Evolutionary conservation across 768 basidiomycete species (phyloP), one percentile per base, ranked within the genome.

Genomic region (Pleurotus citrinopileatus): DNA sequence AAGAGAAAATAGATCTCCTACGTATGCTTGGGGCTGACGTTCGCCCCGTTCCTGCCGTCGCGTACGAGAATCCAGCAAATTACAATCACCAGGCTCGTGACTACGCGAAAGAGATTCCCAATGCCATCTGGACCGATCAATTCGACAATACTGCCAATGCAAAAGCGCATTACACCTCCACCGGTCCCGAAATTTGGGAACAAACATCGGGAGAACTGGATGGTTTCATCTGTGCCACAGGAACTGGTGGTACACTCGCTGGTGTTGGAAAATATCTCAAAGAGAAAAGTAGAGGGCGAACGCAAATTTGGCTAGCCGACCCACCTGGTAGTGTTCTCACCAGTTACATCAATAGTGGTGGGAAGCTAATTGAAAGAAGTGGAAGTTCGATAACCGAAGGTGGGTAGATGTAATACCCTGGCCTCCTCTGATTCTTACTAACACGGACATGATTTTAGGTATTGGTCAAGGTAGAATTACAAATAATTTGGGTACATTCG

Each of bases 21-120:
- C 86, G 87, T 52, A 96, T 99, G 96, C 82, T 99, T 20, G 97
- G 97, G 25, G 96, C 97, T 3, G 96, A 98, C 61, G 96, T 99
- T 28, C 78, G 91, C 63, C 91, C 97, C 28, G 97, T 99, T 1
- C 94, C 97, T 15, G 95, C 96, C 2, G 97, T 99, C 27, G 86
- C 97, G 9, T 98, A 90, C 67, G 94, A 98, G 63, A 86, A 99
- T 69, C 94, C 95, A 4, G 68, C 78, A 56, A 98, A 99, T 74
- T 99, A 98, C 77, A 99, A 99, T 69, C 97, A 98, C 73, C 94
- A 95, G 72, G 97, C 97, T 23, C 85, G 87, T 42, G 90, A 94
- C 59, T 90, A 86, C 57, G 96, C 97, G 29, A 79, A 80, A 36
- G 71, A 74, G 13, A 67, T 87, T 20, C 72, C 77, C 1, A 97